These are phyloP conservation scores for Crotalaria pallida DNA, from an alignment of 306 rosid species.

Conservation along the genomic window DNA sequence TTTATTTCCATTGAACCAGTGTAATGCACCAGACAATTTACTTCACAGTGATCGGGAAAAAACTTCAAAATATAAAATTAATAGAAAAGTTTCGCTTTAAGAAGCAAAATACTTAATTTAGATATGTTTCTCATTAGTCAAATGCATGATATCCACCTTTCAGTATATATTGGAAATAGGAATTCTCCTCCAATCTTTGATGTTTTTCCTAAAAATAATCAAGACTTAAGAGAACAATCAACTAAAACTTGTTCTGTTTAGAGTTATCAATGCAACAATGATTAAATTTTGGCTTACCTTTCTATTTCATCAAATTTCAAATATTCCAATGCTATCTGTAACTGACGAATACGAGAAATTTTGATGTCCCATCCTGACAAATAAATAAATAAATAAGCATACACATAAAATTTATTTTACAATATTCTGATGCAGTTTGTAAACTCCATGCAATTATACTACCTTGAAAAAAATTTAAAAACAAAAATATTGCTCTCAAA, in stretches of 20 bases:
- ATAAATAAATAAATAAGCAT: constrained; percentile 32
- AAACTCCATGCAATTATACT: constrained; percentile 1
- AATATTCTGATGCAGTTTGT: constrained; percentile 6
- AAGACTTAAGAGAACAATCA: background rate
- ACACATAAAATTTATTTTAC: constrained; percentile 10
- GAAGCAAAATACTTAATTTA: background rate
- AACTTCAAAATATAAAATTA: background rate
- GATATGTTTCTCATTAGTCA: background rate
- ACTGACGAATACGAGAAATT: constrained; percentile 67
- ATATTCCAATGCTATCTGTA: constrained; percentile 80
- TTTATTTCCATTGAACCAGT: constrained; percentile 10
- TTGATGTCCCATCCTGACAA: constrained; percentile 88
- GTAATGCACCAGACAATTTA: background rate
- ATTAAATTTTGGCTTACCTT: constrained; percentile 46
- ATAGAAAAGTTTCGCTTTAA: background rate
- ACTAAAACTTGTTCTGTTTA: background rate
- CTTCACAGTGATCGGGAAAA: background rate
- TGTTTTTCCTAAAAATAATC: background rate
- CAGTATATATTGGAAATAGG: background rate
- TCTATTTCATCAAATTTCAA: constrained; percentile 82
- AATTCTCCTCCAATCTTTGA: background rate
- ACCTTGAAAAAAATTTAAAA: background rate
- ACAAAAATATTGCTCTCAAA: background rate
- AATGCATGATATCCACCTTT: background rate
- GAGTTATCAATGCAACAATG: background rate